Base-by-base conservation (phyloP, 441 rosid species). In the Manihot esculenta region DNA sequence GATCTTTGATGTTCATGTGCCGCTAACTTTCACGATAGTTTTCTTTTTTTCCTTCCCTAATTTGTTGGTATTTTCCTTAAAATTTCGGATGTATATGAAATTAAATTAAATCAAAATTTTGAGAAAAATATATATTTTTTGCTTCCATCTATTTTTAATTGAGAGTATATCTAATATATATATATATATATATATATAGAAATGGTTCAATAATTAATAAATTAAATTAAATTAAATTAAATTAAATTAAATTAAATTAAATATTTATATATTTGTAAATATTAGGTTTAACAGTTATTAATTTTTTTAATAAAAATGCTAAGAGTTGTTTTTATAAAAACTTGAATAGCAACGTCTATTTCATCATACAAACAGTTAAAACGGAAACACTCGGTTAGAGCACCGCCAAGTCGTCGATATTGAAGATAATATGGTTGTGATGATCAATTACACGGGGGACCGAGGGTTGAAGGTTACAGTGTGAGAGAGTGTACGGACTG, bases 1-100 rank as follows among this genome's bases (percentile, higher is more conserved):
- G 83, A 73, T 72, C 64, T 76, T 62, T 23, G 64, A 21, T 71
- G 74, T 69, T 78, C 42, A 47, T 78, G 64, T 74, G 72, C 72
- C 17, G 63, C 79, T 74, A 58, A 71, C 78, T 59, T 63, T 42
- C 57, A 62, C 64, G 75, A 68, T 76, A 64, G 73, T 69, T 47
- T 57, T 67, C 12, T 65, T 18, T n/a, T 33, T 23, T 1, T 24
- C n/a, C 14, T n/a, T 65, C 30, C 54, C 12, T 61, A 18, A 8
- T 30, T 12, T 23, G 14, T 57, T 24, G 11, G 59, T 42, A 45
- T 62, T 66, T 48, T 33, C 63, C 9, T 45, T 27, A 21, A 14
- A 63, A 65, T 24, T 42, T 64, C 48, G 35, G 70, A 73, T 74
- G 72, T 60, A 74, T 73, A 45, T 62, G 66, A 42, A 58, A 72